Conservation (phyloP, 768 basidiomycete genomes). For the Boletus sp. region DNA sequence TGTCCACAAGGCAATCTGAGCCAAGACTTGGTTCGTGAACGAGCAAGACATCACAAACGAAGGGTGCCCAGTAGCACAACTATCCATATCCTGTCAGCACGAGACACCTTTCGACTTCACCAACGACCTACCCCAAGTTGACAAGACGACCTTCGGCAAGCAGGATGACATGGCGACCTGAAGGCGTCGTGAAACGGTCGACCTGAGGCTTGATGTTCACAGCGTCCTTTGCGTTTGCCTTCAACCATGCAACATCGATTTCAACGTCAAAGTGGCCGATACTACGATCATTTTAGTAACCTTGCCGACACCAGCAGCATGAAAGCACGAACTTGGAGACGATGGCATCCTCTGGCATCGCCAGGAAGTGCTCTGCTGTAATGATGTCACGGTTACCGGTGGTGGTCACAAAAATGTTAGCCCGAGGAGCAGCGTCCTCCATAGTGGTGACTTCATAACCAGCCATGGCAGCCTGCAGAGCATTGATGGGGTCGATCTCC, state of each 20-base stretch:
- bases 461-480: constrained; percentile 99
- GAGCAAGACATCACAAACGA: constrained; percentile 99
- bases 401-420: constrained; percentile 95
- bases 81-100: constrained; percentile 25
- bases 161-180: constrained; percentile 92
- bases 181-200: constrained; percentile 91
- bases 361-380: constrained; percentile 83
- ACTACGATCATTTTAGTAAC: constrained; percentile 36
- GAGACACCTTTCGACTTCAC: neutral
- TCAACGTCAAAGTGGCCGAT: constrained; percentile 87
- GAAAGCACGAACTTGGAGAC: constrained; percentile 81
- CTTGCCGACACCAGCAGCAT: neutral
- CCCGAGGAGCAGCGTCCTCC: constrained; percentile 89
- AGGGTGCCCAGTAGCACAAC: constrained; percentile 97
- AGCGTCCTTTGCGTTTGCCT: constrained; percentile 78
- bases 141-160: constrained; percentile 99
- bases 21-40: constrained; percentile 97
- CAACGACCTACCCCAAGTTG: constrained; percentile 77
- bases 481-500: constrained; percentile 99
- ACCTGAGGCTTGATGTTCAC: constrained; percentile 99
- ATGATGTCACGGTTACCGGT: constrained; percentile 99
- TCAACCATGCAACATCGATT: constrained; percentile 98
- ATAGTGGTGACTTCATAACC: constrained; percentile 98
- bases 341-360: constrained; percentile 97
- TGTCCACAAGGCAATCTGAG: constrained; percentile 98